Conservation (phyloP, 1,284 basidiomycete genomes). For the Pseudozyma sp. region DNA sequence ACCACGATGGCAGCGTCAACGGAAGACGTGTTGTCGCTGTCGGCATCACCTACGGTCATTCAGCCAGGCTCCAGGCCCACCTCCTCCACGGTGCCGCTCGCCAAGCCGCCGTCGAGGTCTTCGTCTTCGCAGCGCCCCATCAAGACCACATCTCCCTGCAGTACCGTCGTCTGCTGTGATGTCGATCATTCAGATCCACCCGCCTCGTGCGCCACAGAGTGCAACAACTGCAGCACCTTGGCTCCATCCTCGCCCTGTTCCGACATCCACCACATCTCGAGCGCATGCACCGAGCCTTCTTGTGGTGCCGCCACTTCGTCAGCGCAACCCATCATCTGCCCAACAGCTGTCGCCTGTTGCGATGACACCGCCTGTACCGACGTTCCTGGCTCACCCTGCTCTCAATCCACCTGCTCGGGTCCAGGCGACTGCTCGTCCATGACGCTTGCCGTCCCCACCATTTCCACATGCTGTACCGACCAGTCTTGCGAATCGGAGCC, state of each 20-base stretch:
- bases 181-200: constrained; percentile 15
- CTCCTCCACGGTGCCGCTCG: not conserved
- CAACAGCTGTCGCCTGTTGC: constrained; percentile 32
- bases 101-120: not conserved
- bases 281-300: constrained; percentile 30
- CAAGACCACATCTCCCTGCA: constrained; percentile 1
- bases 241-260: constrained; percentile 31
- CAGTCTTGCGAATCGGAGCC: constrained; percentile 24
- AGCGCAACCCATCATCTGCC: constrained; percentile 9
- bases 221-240: constrained; percentile 18
- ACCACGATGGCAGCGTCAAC: constrained; percentile 23
- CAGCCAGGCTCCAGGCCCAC: not conserved
- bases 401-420: constrained; percentile 17
- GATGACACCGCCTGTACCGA: constrained; percentile 22
- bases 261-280: constrained; percentile 39
- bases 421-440: constrained; percentile 22
- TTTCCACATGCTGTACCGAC: constrained; percentile 35
- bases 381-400: constrained; percentile 21
- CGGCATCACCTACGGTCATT: not conserved
- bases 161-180: constrained; percentile 33
- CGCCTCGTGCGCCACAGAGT: constrained; percentile 15
- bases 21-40: constrained; percentile 23
- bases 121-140: constrained; percentile 2
- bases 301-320: constrained; percentile 34
- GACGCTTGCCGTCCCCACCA: constrained; percentile 19